Evolutionary conservation across 805 yeast species (phyloP), one percentile per base, ranked within the genome.

Genomic region (Pichia cabralensis): DNA sequence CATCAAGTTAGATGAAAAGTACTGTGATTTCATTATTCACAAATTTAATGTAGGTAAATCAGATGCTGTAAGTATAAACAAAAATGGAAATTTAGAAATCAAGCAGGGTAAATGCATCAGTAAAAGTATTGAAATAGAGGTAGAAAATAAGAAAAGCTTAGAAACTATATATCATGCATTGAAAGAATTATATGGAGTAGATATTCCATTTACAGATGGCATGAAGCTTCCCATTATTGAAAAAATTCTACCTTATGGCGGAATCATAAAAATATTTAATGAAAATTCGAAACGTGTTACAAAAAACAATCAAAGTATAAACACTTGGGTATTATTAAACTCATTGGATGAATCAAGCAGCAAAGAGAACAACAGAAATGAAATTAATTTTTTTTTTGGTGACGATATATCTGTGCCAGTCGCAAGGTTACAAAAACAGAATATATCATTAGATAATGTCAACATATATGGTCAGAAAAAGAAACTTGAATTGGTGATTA

Each of bases 381-480:
- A n/a, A n/a, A n/a, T n/a, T n/a, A n/a, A n/a, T n/a, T n/a, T n/a
- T n/a, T n/a, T n/a, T n/a, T n/a, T 73, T 7, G 80, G 75, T 3
- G 67, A 64, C 3, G 74, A 70, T 11, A 36, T 71, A 2, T 48
- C 73, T 24, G 52, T 72, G 22, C 56, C 65, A 1, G 61, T 55
- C 19, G 67, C 76, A 2, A 65, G 64, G 40, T 47, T 52, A 8
- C 51, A 52, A 34, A 11, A 32, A 34, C 5, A 14, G 7, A n/a
- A 22, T 24, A 7, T 21, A 10, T 8, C 15, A 8, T 25, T 22
- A 3, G 21, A 20, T n/a, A 30, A 34, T 3, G 12, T 22, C n/a
- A 22, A 25, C 6, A 67, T 75, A 4, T 71, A 80, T 26, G 95
- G 92, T 0, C 62, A 76, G 29, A 77, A 74, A 20, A 46, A 55